Base-by-base conservation (phyloP, 305 asterid species). In the Salvia sclarea region DNA sequence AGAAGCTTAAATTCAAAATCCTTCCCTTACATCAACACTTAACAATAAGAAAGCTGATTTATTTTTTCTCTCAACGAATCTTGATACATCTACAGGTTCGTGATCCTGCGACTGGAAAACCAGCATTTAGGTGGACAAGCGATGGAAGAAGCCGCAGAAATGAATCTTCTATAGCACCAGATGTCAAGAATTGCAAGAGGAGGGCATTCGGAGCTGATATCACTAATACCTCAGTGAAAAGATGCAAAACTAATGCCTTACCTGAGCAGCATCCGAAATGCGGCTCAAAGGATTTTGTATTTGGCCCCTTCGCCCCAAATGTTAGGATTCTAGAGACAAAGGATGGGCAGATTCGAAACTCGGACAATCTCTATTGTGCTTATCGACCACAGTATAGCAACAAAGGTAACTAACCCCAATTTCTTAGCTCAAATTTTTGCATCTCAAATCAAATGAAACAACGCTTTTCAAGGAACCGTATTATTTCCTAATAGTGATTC, bases 81-180 rank as follows among this genome's bases (percentile, higher is more conserved):
- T 25, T 49, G 30, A 64, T 24, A 28, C 58, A 21, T 69, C 64
- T 66, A 67, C 61, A 86, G 96, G 55, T 57, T 30, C 89, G 87
- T 6, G 82, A 83, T 70, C 84, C 88, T 8, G 85, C 60, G 67
- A 83, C 52, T 72, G 88, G 92, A 65, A 88, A 84, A 76, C 86
- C 92, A 56, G 90, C 86, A 73, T 84, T 82, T 72, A 82, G 80
- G 81, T 88, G 96, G 95, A 71, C 74, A 43, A 90, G 86, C 40
- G 63, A 62, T 43, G 80, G 53, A 56, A 79, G 43, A 75, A 74
- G 61, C 52, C 43, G 45, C 38, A 72, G 37, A 49, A 40, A 35
- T 40, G 83, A 72, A 68, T 62, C 79, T 59, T 48, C 75, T 49
- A 54, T 49, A 40, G 71, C 86, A 50, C 38, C 35, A 8, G 78